Evolutionary conservation across 257 asterid species (phyloP), one percentile per base, ranked within the genome.

Genomic region (Dorcoceras hygrometricum): DNA sequence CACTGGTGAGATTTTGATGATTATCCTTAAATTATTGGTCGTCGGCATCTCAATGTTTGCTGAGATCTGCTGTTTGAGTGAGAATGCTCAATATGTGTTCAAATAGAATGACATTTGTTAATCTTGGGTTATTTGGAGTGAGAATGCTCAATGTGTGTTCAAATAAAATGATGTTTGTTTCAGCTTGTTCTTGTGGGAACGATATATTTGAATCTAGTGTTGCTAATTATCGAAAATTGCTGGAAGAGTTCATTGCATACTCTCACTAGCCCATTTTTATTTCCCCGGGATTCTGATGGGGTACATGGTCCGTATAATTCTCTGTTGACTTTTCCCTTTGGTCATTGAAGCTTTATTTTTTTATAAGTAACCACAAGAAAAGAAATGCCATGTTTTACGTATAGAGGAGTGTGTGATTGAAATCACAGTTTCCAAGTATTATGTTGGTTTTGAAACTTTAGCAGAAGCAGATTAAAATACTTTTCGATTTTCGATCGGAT

Each of bases 51-150:
- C n/a, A 11, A 24, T 20, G 39, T 63, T 54, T 54, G 66, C 50
- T 50, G 22, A 34, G 20, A 60, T 73, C 61, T 56, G 70, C 27
- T 54, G 39, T 55, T 55, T n/a, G 31, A 34, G 36, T 48, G 29
- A 54, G 43, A 57, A 24, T n/a, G n/a, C 48, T 2, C 48, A 36
- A 11, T 36, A 18, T 4, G 18, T 36, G 18, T 32, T 32, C 11
- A 32, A 8, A 32, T 32, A 3, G n/a, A 58, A 43, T 57, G 48
- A 18, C 16, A 18, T 7, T 57, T 12, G 29, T 20, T 10, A n/a
- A n/a, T n/a, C n/a, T n/a, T n/a, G n/a, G n/a, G n/a, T n/a, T n/a
- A n/a, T n/a, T n/a, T n/a, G n/a, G n/a, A n/a, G 36, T 24, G 28
- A 31, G 26, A 25, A 28, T 4, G 6, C 48, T 2, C 48, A 36